Conservation (phyloP, 129 eudicot species). For the Scalesia atractyloides region DNA sequence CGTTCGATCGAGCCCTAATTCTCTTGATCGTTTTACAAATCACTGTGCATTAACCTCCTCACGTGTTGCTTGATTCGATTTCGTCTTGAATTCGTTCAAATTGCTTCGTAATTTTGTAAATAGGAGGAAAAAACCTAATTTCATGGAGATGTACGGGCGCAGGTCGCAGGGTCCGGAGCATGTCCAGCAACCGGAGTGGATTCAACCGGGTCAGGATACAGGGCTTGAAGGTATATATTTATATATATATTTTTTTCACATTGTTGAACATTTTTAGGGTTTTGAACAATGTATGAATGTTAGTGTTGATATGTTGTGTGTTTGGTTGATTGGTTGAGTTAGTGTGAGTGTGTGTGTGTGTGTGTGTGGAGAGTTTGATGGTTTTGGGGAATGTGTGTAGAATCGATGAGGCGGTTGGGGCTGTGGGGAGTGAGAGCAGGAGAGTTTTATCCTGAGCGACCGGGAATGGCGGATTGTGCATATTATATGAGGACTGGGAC, state of each 20-base stretch:
- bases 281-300: constrained; percentile 34
- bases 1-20: constrained; percentile 26
- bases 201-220: constrained; percentile 43
- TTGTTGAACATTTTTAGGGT: constrained; percentile 39
- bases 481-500: constrained; percentile 89
- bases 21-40: constrained; percentile 12
- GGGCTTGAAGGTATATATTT: constrained; percentile 62
- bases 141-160: constrained; percentile 90
- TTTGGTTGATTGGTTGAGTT: constrained; percentile 21
- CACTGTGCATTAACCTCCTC: constrained; percentile 21
- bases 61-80: not conserved
- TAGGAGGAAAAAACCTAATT: constrained; percentile 17
- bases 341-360: not conserved
- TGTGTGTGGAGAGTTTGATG: too few species aligned
- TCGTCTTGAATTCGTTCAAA: constrained; percentile 21
- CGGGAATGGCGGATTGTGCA: constrained; percentile 80
- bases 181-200: constrained; percentile 61
- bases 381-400: constrained; percentile 47
- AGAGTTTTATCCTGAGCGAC: constrained; percentile 79
- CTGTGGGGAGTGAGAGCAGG: constrained; percentile 59
- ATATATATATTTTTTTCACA: constrained; percentile 5
- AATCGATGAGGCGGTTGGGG: constrained; percentile 70
- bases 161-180: constrained; percentile 46
- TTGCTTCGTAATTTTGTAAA: constrained; percentile 8
- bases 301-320: constrained; percentile 4